Percentiles rank a stretch among this genome's conserved stretches.
phyloP scores from a whole-genome alignment of 108 stramenopile species.

The Epithemia pelagica region DNA sequence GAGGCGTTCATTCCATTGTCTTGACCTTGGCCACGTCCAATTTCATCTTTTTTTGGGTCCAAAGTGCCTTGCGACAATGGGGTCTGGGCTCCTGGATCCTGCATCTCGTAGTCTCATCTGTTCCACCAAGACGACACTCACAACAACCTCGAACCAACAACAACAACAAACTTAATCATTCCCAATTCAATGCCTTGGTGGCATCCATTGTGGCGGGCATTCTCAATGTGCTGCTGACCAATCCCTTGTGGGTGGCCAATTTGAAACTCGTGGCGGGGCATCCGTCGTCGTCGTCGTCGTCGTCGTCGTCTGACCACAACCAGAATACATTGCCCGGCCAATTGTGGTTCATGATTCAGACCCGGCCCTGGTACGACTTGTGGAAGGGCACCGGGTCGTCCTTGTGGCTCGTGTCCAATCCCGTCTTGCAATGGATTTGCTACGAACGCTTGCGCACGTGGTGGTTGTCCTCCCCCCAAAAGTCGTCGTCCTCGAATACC shows the following conservation, averaged over 20 bases:
- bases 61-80: too few relatives aligned
- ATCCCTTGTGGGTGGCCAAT: constrained; percentile 81
- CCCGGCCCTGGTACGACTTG: constrained; percentile 6
- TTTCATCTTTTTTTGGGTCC: constrained; percentile 69
- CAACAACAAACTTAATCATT: too few relatives aligned
- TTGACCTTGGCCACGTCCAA: constrained; percentile 58
- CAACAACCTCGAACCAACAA: too few relatives aligned
- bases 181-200: constrained; percentile 23
- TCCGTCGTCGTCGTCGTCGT: constrained; percentile 2
- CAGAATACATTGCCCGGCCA: background rate
- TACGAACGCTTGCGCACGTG: constrained; percentile 74
- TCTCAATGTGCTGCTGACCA: constrained; percentile 72
- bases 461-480: background rate
- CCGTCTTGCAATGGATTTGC: constrained; percentile 85
- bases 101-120: too few relatives aligned
- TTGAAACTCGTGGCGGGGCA: constrained; percentile 54
- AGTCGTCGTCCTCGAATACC: constrained; percentile 8
- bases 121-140: too few relatives aligned
- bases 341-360: background rate
- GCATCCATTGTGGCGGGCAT: constrained; percentile 61
- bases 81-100: too few relatives aligned
- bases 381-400: constrained; percentile 78
- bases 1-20: constrained; percentile 55
- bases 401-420: constrained; percentile 89
- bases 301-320: background rate